phyloP scores from a whole-genome alignment of 495 filamentous ascomycete species.

The Neurospora tetraspora region DNA sequence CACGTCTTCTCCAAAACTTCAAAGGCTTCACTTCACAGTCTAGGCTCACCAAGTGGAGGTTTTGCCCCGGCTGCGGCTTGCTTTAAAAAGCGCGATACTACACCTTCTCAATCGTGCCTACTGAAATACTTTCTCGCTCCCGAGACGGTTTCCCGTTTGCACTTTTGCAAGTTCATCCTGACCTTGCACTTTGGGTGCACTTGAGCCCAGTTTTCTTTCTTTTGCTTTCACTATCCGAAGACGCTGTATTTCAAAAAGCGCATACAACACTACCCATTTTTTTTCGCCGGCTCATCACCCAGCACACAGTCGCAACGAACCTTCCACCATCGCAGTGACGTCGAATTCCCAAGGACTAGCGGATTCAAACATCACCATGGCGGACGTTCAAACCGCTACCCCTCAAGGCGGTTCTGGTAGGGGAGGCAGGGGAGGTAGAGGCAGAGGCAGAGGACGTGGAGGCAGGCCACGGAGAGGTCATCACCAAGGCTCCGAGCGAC shows the following conservation, averaged over 20 bases:
- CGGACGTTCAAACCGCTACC: slow-evolving; percentile 4
- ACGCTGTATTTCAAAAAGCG: slow-evolving; percentile 49
- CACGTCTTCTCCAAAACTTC: neutral
- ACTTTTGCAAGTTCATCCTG: neutral
- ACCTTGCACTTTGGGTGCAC: neutral
- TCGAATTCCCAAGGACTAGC: neutral
- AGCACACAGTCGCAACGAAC: neutral
- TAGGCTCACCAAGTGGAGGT: neutral
- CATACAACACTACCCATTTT: slow-evolving; percentile 11
- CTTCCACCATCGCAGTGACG: neutral
- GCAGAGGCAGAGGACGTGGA: slow-evolving; percentile 2
- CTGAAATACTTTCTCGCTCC: neutral
- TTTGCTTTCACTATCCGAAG: slow-evolving; percentile 22
- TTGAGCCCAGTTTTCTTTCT: neutral
- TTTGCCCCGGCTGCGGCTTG: neutral
- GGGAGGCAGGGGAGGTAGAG: slow-evolving; percentile 14
- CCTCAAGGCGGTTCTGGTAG: slow-evolving; percentile 10
- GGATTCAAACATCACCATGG: slow-evolving; percentile 8
- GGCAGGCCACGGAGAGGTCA: slow-evolving; percentile 5
- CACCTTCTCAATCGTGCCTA: neutral
- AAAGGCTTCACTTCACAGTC: neutral
- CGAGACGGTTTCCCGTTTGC: neutral
- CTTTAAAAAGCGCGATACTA: neutral
- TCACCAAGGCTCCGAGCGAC: neutral
- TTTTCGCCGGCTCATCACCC: neutral